Percentiles rank a stretch among this genome's conserved stretches.
These are phyloP conservation scores for Trypanosoma mega DNA, from an alignment of 208 protist species.

Conservation along the genomic window DNA sequence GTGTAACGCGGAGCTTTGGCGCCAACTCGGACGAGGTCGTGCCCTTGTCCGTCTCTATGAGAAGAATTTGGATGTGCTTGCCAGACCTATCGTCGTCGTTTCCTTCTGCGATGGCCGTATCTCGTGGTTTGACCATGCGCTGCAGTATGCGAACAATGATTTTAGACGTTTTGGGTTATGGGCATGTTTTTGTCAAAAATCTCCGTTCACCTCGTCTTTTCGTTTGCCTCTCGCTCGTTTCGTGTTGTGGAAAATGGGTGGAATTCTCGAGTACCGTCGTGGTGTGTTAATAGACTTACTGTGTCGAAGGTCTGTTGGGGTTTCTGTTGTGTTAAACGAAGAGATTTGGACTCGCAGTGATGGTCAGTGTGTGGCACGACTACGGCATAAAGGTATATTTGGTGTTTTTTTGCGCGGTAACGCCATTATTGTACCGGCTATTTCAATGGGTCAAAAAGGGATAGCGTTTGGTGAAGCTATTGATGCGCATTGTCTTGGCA, in stretches of 20 bases:
- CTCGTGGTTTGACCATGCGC: slow-evolving; percentile 13
- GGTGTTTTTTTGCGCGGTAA: slow-evolving; percentile 6
- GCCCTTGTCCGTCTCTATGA: background rate
- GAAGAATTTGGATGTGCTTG: background rate
- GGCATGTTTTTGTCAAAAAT: slow-evolving; percentile 11
- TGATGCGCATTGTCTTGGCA: background rate
- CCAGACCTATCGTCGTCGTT: background rate
- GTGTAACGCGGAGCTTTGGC: slow-evolving; percentile 5
- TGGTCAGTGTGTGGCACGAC: background rate
- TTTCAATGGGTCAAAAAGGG: background rate
- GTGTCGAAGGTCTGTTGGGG: background rate
- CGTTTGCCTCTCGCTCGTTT: slow-evolving; percentile 8
- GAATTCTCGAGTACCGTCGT: slow-evolving; percentile 12
- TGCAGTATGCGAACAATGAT: slow-evolving; percentile 3
- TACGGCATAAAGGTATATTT: slow-evolving; percentile 17
- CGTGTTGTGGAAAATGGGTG: slow-evolving; percentile 12
- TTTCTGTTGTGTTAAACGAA: slow-evolving; percentile 11
- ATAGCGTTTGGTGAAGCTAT: background rate
- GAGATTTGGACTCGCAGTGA: background rate
- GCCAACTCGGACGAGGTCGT: background rate
- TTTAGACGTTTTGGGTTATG: slow-evolving; percentile 7
- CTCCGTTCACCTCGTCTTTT: slow-evolving; percentile 10
- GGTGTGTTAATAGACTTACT: slow-evolving; percentile 16
- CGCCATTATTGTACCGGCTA: background rate
- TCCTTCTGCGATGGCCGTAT: slow-evolving; percentile 3